phyloP scores from a whole-genome alignment of 208 protist species.

The Tritrichomonas foetus region DNA sequence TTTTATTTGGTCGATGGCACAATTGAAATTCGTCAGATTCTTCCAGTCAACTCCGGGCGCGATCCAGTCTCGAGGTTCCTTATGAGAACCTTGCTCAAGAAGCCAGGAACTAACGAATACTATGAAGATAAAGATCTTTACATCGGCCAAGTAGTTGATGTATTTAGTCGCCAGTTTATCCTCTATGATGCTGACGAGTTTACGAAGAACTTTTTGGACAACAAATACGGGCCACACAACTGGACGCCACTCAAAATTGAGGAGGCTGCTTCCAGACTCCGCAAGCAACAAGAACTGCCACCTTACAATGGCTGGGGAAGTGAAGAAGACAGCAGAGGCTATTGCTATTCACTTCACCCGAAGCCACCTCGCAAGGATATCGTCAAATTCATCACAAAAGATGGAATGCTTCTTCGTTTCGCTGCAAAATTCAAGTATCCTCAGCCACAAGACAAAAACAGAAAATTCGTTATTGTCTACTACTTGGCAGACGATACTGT shows the following conservation, averaged over 20 bases:
- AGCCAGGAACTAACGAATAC: slow-evolving; percentile 25
- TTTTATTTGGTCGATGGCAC: slow-evolving; percentile 88
- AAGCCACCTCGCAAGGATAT: slow-evolving; percentile 18
- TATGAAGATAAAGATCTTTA: slow-evolving; percentile 17
- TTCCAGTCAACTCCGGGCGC: slow-evolving; percentile 75
- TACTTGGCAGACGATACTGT: slow-evolving; percentile 44
- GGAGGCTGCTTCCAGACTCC: not conserved
- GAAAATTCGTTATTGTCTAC: slow-evolving; percentile 45
- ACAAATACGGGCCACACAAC: not conserved
- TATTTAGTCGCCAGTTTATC: slow-evolving; percentile 75
- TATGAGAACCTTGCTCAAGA: slow-evolving; percentile 70
- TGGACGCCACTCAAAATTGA: not conserved
- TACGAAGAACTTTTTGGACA: slow-evolving; percentile 75
- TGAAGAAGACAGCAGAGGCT: not conserved
- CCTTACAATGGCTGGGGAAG: slow-evolving; percentile 34
- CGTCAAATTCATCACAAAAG: not conserved
- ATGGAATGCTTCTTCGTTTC: slow-evolving; percentile 43
- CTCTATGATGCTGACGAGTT: slow-evolving; percentile 83
- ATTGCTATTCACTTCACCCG: slow-evolving; percentile 5
- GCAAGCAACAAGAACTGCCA: not conserved
- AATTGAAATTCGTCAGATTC: slow-evolving; percentile 75
- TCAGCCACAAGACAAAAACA: slow-evolving; percentile 32
- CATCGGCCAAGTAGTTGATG: slow-evolving; percentile 68
- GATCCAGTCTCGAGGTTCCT: slow-evolving; percentile 81
- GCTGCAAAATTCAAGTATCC: slow-evolving; percentile 43